Evolutionary conservation across 805 yeast species (phyloP).

Genomic region (Jamesozyma lodderae): DNA sequence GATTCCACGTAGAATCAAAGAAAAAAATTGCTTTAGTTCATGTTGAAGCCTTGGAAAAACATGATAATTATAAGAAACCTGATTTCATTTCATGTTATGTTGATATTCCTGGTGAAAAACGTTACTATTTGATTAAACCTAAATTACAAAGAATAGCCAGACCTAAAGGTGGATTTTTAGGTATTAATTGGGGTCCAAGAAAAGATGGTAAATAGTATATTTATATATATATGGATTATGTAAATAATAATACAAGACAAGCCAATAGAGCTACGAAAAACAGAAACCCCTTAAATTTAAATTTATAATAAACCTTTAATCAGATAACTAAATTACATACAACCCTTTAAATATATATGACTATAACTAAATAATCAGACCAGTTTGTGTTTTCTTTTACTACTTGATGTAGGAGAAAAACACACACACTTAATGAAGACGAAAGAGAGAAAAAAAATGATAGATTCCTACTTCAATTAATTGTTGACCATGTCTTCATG

Average conservation of each 20-base stretch:
- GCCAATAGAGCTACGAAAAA: too few relatives aligned
- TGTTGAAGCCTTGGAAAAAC: constrained; percentile 65
- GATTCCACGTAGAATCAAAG: constrained; percentile 75
- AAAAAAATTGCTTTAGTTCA: constrained; percentile 59
- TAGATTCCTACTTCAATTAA: too few relatives aligned
- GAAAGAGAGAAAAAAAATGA: neutral
- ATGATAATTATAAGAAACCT: constrained; percentile 47
- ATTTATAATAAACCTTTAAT: neutral
- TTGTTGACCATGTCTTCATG: constrained; percentile 45
- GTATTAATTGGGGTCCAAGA: constrained; percentile 82
- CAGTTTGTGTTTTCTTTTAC: neutral
- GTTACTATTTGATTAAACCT: constrained; percentile 65
- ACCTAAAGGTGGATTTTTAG: constrained; percentile 54
- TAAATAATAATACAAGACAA: neutral
- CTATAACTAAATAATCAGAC: neutral
- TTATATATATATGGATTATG: neutral
- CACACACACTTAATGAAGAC: neutral
- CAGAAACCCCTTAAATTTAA: neutral
- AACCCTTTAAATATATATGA: neutral
- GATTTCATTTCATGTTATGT: constrained; percentile 64
- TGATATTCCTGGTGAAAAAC: constrained; percentile 62
- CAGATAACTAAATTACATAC: neutral
- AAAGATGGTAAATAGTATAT: constrained; percentile 31
- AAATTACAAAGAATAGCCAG: constrained; percentile 37
- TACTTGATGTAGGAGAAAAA: too few relatives aligned